Base-by-base conservation (phyloP, 192 early-diverging fungal species). In the Globomyces pollinis-pini region DNA sequence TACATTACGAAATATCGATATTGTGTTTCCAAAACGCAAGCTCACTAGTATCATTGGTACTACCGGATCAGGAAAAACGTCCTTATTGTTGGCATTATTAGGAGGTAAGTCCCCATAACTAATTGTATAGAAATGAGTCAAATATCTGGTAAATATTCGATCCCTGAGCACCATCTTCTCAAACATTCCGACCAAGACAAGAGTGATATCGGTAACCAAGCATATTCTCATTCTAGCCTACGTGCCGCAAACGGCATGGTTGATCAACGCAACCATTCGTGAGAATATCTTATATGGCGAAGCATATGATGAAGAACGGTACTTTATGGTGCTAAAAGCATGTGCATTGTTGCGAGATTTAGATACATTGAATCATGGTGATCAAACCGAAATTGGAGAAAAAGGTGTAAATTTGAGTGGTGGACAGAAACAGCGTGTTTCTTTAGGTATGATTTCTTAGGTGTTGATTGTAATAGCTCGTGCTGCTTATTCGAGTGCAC, bases 351-450 rank as follows among this genome's bases (percentile, higher is more conserved):
- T 70, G 6, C 66, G 75, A 1, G 88, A 91, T 57, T 56, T 91
- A 3, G 73, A 71, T 18, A 38, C 31, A 7, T 33, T 71, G 5
- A 61, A 60, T 13, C 38, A 53, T 24, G 68, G 69, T 38, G 69
- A 71, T 60, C 18, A 66, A 30, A 71, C 69, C 2, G 65, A 70
- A 57, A 53, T 71, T 15, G 91, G 91, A n/a, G 91, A 93, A 60
- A 87, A 88, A 54, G 91, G 91, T 12, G 76, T 91, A 8, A 89
- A 84, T 3, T 69, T 93, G 29, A n/a, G 9, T 28, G 91, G 91
- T 38, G 91, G 91, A 12, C 91, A 93, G 72, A 92, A 90, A 65
- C 87, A 87, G 55, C 74, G 91, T 32, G 76, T 94, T 23, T 73
- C 88, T 1, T 71, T 94, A 44, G n/a, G n/a, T n/a, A n/a, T n/a